These are phyloP conservation scores for Leishmania amazonensis DNA, from an alignment of 208 protist species.

Conservation along the genomic window DNA sequence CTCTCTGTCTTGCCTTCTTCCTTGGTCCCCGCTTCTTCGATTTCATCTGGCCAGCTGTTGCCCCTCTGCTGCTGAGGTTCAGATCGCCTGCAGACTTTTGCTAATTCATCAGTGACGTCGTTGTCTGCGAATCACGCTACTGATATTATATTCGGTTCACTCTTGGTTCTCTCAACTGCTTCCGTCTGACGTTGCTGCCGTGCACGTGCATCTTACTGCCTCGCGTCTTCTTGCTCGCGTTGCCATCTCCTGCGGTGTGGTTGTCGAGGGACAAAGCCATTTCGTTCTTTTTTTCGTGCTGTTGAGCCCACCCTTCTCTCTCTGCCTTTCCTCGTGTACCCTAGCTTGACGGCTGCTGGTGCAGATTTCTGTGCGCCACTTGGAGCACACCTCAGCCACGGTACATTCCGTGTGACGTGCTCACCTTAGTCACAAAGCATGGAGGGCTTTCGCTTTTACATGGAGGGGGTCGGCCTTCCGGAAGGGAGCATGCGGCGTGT, in stretches of 20 bases:
- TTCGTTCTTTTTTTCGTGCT: background rate
- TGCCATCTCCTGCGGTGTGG: background rate
- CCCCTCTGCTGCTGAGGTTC: background rate
- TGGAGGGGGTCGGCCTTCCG: slow-evolving; percentile 21
- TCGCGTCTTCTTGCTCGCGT: background rate
- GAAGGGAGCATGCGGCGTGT: slow-evolving; percentile 21
- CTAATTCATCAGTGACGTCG: background rate
- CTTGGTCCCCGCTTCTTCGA: slow-evolving; percentile 9
- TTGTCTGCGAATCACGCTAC: background rate
- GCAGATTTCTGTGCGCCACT: background rate
- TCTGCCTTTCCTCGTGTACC: background rate
- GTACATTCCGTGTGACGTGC: background rate
- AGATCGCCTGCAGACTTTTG: background rate
- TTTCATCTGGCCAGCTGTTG: slow-evolving; percentile 8
- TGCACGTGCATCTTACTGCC: background rate
- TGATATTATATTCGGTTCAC: background rate
- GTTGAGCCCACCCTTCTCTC: background rate
- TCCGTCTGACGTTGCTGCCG: background rate
- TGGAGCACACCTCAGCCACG: background rate
- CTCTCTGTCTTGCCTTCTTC: background rate
- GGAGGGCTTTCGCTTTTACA: slow-evolving; percentile 28
- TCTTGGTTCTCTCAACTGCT: background rate
- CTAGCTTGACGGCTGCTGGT: background rate
- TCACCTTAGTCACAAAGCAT: background rate
- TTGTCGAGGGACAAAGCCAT: background rate